Base-by-base conservation (phyloP, 306 rosid species). In the Gynostemma pentaphyllum region DNA sequence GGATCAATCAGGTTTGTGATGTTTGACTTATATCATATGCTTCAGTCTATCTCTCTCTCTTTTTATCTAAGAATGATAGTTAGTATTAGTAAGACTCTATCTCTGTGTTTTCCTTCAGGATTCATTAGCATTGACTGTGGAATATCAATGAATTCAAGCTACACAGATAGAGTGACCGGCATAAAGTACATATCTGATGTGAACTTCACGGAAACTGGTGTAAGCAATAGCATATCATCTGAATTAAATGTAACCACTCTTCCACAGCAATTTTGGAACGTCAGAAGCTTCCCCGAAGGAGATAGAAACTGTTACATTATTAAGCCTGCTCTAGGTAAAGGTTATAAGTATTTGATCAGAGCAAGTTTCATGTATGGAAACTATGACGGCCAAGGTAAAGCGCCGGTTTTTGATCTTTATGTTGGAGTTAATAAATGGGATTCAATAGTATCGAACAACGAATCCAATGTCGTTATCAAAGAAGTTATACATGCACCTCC, bases 71-170 rank as follows among this genome's bases (percentile, higher is more conserved):
- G 61, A 7, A 6, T 14, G 36, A 53, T 29, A 7, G n/a, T 32
- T 2, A 32, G 3, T 7, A 32, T 32, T 32, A 18, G 28, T 57
- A 52, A 27, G 64, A 2, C 64, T 13, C 28, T 59, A n/a, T 56
- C 16, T 36, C 12, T 37, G 2, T 59, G 47, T 59, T 62, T 23
- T 62, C 53, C 27, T 19, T 41, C 66, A 74, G 78, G 78, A 27
- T 74, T 74, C 62, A 64, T 75, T n/a, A 75, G 71, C 52, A 64
- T 75, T 36, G 79, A 75, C 23, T 75, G 79, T 46, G 79, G 79
- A 13, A 64, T 27, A 13, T n/a, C 68, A 18, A 50, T 24, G 4
- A 42, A 64, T 40, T 50, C 79, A 14, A 64, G 68, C 44, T 74
- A 74, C 52, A 53, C 45, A 1, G 79, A 75, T 21, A 26, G 27